A percentile compares a stretch with the other conserved stretches of the same genome.
These are phyloP conservation scores for Hansenula lynferdii DNA, from an alignment of 1,139 yeast genomes.

Conservation along the genomic window DNA sequence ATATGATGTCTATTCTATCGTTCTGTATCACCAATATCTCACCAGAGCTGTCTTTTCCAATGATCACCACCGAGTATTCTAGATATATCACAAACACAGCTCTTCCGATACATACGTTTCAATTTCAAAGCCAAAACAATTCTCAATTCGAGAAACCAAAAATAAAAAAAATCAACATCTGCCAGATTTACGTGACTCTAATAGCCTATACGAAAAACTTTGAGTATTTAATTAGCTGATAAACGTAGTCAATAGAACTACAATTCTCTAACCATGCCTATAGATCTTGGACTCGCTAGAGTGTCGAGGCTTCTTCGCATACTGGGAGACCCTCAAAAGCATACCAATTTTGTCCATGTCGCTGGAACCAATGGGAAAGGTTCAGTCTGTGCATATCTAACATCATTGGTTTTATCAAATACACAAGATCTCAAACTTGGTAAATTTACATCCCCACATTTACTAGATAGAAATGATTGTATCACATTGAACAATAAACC, in stretches of 20 bases:
- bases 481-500: slow-evolving; percentile 60
- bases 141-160: too few species aligned
- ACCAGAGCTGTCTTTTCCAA: too few species aligned
- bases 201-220: neutral
- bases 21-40: too few species aligned
- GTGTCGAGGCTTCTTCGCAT: slow-evolving; percentile 48
- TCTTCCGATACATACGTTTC: too few species aligned
- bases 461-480: slow-evolving; percentile 68
- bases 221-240: neutral
- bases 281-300: slow-evolving; percentile 65
- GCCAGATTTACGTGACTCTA: neutral
- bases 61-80: too few species aligned
- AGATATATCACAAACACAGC: too few species aligned
- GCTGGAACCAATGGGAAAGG: slow-evolving; percentile 98
- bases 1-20: too few species aligned
- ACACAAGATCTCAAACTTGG: slow-evolving; percentile 48
- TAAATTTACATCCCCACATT: slow-evolving; percentile 83
- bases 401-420: slow-evolving; percentile 52
- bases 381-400: slow-evolving; percentile 74
- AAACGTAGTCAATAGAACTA: neutral
- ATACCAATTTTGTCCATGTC: slow-evolving; percentile 65
- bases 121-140: too few species aligned
- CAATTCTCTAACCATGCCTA: slow-evolving; percentile 31
- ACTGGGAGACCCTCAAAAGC: slow-evolving; percentile 65
- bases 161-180: neutral